Evolutionary conservation across 352 stramenopile genomes (phyloP), one percentile per base, ranked within the genome.

Genomic region (Globisporangium abappressorium): DNA sequence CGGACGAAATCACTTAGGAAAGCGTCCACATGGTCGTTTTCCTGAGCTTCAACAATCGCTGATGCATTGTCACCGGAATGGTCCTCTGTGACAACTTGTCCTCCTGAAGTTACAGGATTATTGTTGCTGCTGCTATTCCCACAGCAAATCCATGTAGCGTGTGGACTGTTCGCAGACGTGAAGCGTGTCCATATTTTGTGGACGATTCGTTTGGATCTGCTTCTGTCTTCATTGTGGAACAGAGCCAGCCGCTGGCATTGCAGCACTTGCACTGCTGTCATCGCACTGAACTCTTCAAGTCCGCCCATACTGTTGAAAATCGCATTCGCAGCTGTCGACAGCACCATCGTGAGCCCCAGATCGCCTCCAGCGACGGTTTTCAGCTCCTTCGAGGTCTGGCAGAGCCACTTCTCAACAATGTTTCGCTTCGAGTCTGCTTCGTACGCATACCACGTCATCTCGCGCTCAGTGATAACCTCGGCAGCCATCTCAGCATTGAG

Each of bases 321-420:
- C 28, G 70, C 58, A 24, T 70, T 74, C 15, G 76, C 71, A 5
- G 69, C 65, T 5, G 73, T 63, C 22, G 77, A 67, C 4, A 81
- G 59, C 2, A 70, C 55, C 58, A 84, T 77, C 11, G 77, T 79
- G 38, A 58, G 68, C 20, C 70, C 67, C 14, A 87, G 30, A 15
- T 81, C 58, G 46, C 65, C 63, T 3, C 66, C 70, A 3, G 20
- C 7, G 1, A 64, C 65, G 4, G 66, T 71, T 8, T 72, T 36
- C 20, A 67, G 22, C 6, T 59, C 59, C 5, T 65, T 53, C 15
- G 70, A 80, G 2, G 87, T 92, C 28, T 82, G 56, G 11, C 75
- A 72, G 1, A 95, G 72, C 87, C 85, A 95, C 59, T 84, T 89
- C n/a, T 92, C 82, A 20, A 93, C 77, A 4, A 93, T 63, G 18